phyloP scores from a whole-genome alignment of 495 filamentous ascomycete genomes.

The Penicillium verhagenii region DNA sequence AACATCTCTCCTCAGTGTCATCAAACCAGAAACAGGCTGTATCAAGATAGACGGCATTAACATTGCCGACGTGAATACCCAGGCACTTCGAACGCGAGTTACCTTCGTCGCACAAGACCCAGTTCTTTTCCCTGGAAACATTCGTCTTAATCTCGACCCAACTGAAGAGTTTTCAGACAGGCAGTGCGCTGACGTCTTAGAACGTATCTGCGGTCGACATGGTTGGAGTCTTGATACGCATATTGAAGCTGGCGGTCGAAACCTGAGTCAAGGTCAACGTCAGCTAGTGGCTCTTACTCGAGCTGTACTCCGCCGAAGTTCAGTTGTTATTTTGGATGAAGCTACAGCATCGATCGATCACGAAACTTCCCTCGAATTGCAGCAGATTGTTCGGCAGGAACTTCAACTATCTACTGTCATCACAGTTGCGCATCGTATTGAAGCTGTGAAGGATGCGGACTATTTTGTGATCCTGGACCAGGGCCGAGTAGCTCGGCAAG shows the following conservation, averaged over 20 bases:
- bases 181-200: constrained; percentile 51
- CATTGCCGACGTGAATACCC: constrained; percentile 57
- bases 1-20: constrained; percentile 59
- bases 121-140: constrained; percentile 60
- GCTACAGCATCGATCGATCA: constrained; percentile 85
- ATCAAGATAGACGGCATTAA: constrained; percentile 62
- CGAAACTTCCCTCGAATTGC: constrained; percentile 73
- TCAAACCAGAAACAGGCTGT: constrained; percentile 50
- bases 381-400: constrained; percentile 73
- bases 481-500: constrained; percentile 50
- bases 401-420: constrained; percentile 77
- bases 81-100: constrained; percentile 56
- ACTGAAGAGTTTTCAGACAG: constrained; percentile 45
- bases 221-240: constrained; percentile 53
- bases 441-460: constrained; percentile 75
- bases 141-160: constrained; percentile 59
- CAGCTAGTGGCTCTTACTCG: constrained; percentile 61
- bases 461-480: constrained; percentile 70
- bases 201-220: constrained; percentile 50
- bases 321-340: constrained; percentile 67
- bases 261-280: constrained; percentile 60
- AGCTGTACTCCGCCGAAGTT: constrained; percentile 58
- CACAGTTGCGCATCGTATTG: constrained; percentile 80
- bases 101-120: constrained; percentile 67
- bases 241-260: constrained; percentile 57